These are phyloP conservation scores for Cladosporium austrohemisphaericum DNA, from an alignment of 2,329 filamentous ascomycete species.

Conservation along the genomic window DNA sequence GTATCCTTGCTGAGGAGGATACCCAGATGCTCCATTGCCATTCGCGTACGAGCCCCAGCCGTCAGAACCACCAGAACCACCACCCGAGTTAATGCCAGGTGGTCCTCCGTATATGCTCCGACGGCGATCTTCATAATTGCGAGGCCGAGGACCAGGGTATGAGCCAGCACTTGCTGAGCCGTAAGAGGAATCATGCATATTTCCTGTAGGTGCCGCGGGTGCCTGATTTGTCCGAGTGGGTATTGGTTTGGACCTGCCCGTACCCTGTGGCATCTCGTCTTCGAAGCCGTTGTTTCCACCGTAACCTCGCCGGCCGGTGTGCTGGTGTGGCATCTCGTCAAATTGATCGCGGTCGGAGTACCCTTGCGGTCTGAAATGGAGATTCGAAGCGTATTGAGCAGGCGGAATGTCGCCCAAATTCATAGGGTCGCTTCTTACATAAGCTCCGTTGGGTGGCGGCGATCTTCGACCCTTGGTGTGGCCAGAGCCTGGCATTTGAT, in stretches of 20 bases:
- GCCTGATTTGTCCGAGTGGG: conserved; percentile 17
- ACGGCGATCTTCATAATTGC: conserved; percentile 21
- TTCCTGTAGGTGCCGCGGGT: conserved; percentile 14
- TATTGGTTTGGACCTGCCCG: conserved; percentile 15
- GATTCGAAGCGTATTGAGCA: conserved; percentile 27
- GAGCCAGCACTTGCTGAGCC: conserved; percentile 15
- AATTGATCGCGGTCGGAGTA: conserved; percentile 20
- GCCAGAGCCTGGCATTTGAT: conserved; percentile 15
- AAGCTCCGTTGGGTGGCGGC: conserved; percentile 23
- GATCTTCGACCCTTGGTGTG: conserved; percentile 23
- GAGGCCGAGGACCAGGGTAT: conserved; percentile 13
- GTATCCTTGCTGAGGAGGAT: conserved; percentile 2
- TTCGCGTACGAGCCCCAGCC: conserved; percentile 20
- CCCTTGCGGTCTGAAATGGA: conserved; percentile 19
- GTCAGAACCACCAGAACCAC: conserved; percentile 20
- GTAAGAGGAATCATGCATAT: conserved; percentile 19
- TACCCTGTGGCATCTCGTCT: conserved; percentile 19
- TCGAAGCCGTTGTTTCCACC: conserved; percentile 14
- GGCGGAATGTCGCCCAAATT: conserved; percentile 24
- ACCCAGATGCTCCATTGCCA: background rate
- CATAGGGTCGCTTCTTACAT: conserved; percentile 25
- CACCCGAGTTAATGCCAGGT: conserved; percentile 13
- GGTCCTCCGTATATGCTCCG: conserved; percentile 22
- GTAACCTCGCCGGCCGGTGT: conserved; percentile 14
- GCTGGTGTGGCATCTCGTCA: conserved; percentile 17